Evolutionary conservation across 2,329 filamentous ascomycete genomes (phyloP), one percentile per base, ranked within the genome.

Genomic region (Ilyonectria mors-panacis): DNA sequence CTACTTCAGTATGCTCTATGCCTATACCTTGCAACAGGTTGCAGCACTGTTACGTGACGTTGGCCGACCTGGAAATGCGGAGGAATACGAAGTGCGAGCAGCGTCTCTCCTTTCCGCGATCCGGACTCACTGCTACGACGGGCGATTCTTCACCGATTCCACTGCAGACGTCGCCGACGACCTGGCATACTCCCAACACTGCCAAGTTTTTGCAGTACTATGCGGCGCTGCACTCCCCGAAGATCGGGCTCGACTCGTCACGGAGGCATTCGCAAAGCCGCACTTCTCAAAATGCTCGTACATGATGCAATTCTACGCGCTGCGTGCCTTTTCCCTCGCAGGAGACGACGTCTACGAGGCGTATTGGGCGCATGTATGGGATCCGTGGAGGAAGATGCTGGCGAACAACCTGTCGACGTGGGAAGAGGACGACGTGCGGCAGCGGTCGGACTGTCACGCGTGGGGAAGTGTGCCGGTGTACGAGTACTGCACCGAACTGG

Each of bases 191-290:
- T 80, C 77, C 2, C 76, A 82, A 48, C 80, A 82, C 48, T 78
- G 74, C 54, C 80, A 83, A 39, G 75, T 81, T 2, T 83, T 77
- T 63, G 80, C 75, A 0, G 75, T 82, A 0, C 72, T 82, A 0
- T 75, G 66, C 13, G 79, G 79, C 6, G 79, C 77, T 2, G 76
- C 61, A 15, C 42, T 10, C 8, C 42, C 61, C 1, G 45, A 51
- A 2, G 65, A 70, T 4, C 12, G 30, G 37, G 44, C 67, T 6
- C 65, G 60, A 21, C 54, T 65, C 44, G 58, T 70, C 1, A 42
- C 55, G 4, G 60, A 58, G 13, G 26, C 65, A 3, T 65, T 68
- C 19, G 42, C 57, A 2, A 33, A 63, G 12, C 23, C 54, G 0
- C 19, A 42, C 17, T 70, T 70, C n/a, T 65, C 54, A 2, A 70